A percentile compares a stretch with the other conserved stretches of the same genome.
Evolutionary conservation across 2,329 filamentous ascomycete species (phyloP).

Genomic region (Neofusicoccum parvum): DNA sequence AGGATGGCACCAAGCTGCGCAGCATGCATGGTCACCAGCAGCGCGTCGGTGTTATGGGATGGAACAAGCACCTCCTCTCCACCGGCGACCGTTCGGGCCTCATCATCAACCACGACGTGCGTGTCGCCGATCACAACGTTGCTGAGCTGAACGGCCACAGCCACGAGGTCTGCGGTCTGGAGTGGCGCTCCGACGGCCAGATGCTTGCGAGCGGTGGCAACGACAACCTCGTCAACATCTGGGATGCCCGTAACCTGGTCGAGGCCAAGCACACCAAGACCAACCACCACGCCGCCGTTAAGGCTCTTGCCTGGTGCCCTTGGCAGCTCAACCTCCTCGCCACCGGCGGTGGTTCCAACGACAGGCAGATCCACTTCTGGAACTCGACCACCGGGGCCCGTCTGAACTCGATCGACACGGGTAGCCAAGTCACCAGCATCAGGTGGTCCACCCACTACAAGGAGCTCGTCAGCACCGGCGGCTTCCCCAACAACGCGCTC

Average conservation of each 20-base stretch:
- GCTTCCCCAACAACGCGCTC: slow-evolving; percentile 98
- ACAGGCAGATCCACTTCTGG: slow-evolving; percentile 99
- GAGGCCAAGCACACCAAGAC: slow-evolving; percentile 99
- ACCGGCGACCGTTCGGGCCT: slow-evolving; percentile 93
- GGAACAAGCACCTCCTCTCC: slow-evolving; percentile 97
- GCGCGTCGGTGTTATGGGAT: slow-evolving; percentile 94
- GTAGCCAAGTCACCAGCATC: slow-evolving; percentile 93
- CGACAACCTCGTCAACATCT: slow-evolving; percentile 98
- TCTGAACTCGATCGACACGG: slow-evolving; percentile 98
- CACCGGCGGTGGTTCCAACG: slow-evolving; percentile 93
- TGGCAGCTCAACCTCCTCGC: slow-evolving; percentile 98
- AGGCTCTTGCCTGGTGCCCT: slow-evolving; percentile 97
- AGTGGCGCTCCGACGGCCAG: slow-evolving; percentile 95
- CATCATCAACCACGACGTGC: slow-evolving; percentile 98
- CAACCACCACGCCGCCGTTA: slow-evolving; percentile 98
- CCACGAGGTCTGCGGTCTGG: slow-evolving; percentile 94
- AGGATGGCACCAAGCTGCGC: slow-evolving; percentile 91
- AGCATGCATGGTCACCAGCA: slow-evolving; percentile 99
- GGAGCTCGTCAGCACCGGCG: slow-evolving; percentile 95
- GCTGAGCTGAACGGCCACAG: slow-evolving; percentile 97
- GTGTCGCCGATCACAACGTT: slow-evolving; percentile 95
- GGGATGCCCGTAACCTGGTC: slow-evolving; percentile 90
- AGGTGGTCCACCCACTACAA: slow-evolving; percentile 97
- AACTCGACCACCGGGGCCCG: slow-evolving; percentile 97
- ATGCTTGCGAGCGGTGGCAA: slow-evolving; percentile 98